Percentiles rank a stretch among this genome's conserved stretches.
Conservation (phyloP, 495 filamentous ascomycete genomes). For the Corynascus novoguineensis region DNA sequence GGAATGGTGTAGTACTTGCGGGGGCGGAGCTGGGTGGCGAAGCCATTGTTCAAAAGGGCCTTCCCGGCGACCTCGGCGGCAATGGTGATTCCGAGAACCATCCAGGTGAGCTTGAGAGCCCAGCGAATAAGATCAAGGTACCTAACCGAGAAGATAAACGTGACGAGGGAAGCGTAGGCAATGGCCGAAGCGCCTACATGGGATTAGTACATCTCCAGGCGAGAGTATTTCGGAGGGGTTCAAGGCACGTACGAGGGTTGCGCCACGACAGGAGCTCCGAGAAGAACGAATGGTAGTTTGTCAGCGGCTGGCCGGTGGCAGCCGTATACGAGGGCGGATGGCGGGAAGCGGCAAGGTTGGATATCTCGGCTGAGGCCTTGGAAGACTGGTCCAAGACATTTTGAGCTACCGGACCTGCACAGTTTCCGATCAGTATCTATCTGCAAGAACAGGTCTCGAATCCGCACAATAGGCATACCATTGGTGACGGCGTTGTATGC, state of each 20-base stretch:
- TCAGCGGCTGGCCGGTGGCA: constrained; percentile 81
- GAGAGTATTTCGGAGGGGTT: constrained; percentile 38
- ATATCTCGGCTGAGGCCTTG: constrained; percentile 68
- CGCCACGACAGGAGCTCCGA: constrained; percentile 72
- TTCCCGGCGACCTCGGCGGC: constrained; percentile 71
- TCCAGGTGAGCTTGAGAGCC: constrained; percentile 77
- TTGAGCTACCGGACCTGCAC: constrained; percentile 67
- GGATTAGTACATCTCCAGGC: constrained; percentile 44
- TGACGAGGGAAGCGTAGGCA: constrained; percentile 66
- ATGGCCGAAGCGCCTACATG: constrained; percentile 71
- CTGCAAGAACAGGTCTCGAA: neutral
- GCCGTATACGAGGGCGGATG: constrained; percentile 61
- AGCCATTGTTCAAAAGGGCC: constrained; percentile 65
- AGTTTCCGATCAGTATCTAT: constrained; percentile 22
- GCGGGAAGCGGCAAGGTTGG: constrained; percentile 66
- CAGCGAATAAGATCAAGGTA: constrained; percentile 87
- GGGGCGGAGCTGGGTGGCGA: constrained; percentile 82
- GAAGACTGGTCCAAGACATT: constrained; percentile 66
- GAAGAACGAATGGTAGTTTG: constrained; percentile 95
- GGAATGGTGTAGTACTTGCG: constrained; percentile 89
- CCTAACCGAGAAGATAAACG: constrained; percentile 81
- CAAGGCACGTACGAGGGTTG: constrained; percentile 43
- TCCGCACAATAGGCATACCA: constrained; percentile 26
- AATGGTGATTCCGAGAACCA: constrained; percentile 61
- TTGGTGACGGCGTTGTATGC: constrained; percentile 38